A percentile compares a stretch with the other conserved stretches of the same genome.
Conservation (phyloP, 2,329 filamentous ascomycete genomes). For the Penicillium sp. region DNA sequence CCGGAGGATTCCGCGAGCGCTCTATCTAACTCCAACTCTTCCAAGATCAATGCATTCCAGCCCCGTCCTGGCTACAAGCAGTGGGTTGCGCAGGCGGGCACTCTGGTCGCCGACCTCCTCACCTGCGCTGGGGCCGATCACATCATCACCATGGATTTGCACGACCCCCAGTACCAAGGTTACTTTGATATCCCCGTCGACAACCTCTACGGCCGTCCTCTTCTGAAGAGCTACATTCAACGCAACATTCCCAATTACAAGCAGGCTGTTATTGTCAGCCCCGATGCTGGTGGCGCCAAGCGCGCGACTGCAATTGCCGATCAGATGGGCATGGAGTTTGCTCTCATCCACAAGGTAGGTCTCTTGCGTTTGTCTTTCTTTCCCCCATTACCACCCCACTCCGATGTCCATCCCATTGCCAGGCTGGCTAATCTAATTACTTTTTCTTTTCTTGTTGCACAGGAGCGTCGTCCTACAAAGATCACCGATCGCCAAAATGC, state of each 20-base stretch:
- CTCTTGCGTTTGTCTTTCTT: conserved; percentile 13
- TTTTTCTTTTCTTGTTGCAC: conserved; percentile 17
- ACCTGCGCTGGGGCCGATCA: conserved; percentile 96
- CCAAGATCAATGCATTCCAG: conserved; percentile 67
- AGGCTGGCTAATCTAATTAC: neutral
- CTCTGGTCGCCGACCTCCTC: conserved; percentile 88
- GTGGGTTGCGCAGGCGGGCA: conserved; percentile 97
- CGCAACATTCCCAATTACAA: conserved; percentile 82
- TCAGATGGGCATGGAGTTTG: conserved; percentile 90
- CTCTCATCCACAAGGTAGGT: conserved; percentile 93
- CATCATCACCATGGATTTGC: conserved; percentile 96
- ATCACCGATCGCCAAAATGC: conserved; percentile 79
- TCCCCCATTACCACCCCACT: neutral
- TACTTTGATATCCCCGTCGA: conserved; percentile 99
- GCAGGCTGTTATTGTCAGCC: conserved; percentile 89
- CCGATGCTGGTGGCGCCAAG: conserved; percentile 95
- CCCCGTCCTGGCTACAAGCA: conserved; percentile 94
- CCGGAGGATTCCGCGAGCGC: conserved; percentile 69
- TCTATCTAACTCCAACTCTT: conserved; percentile 49
- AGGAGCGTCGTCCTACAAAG: conserved; percentile 87
- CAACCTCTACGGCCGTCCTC: conserved; percentile 77
- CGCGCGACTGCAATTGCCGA: conserved; percentile 94
- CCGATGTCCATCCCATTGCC: too few species aligned
- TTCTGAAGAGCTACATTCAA: conserved; percentile 69
- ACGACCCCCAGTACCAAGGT: conserved; percentile 95